These are phyloP conservation scores for Rhamnella rubrinervis DNA, from an alignment of 331 rosid species.

Conservation along the genomic window DNA sequence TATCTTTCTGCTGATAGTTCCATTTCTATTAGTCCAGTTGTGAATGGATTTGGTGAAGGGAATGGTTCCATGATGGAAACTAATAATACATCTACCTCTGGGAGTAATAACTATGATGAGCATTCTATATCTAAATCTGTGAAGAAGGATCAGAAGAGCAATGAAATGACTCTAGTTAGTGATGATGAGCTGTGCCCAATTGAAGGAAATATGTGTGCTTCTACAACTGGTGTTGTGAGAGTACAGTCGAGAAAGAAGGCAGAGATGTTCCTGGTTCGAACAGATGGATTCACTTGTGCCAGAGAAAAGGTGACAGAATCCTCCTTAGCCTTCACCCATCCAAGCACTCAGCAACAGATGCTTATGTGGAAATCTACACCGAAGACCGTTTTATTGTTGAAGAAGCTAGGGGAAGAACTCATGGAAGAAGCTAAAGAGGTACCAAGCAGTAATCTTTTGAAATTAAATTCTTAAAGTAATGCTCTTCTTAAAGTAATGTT, in stretches of 20 bases:
- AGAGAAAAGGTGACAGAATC: constrained; percentile 96
- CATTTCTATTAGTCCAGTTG: constrained; percentile 40
- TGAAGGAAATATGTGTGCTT: constrained; percentile 88
- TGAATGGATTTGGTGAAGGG: constrained; percentile 48
- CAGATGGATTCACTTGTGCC: constrained; percentile 88
- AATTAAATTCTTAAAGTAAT: neutral
- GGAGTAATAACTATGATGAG: constrained; percentile 26
- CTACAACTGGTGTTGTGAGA: constrained; percentile 97
- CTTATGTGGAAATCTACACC: constrained; percentile 98
- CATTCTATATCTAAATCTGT: constrained; percentile 33
- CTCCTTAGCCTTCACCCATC: constrained; percentile 96
- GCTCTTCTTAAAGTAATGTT: neutral
- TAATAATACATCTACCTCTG: constrained; percentile 27
- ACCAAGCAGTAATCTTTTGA: neutral
- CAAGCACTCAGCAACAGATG: constrained; percentile 99
- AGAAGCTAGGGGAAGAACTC: constrained; percentile 85
- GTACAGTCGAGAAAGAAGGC: constrained; percentile 97
- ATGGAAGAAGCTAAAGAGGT: constrained; percentile 99
- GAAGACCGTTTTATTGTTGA: constrained; percentile 84
- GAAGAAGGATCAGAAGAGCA: constrained; percentile 31
- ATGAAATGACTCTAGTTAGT: constrained; percentile 30
- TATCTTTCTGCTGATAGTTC: constrained; percentile 34
- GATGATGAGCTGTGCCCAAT: constrained; percentile 49
- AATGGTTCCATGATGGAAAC: constrained; percentile 24
- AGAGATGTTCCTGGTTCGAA: constrained; percentile 94